A percentile compares a stretch with the other conserved stretches of the same genome.
Conservation (phyloP, 176 grass and related monocot species). For the Hyparrhenia diplandra region DNA sequence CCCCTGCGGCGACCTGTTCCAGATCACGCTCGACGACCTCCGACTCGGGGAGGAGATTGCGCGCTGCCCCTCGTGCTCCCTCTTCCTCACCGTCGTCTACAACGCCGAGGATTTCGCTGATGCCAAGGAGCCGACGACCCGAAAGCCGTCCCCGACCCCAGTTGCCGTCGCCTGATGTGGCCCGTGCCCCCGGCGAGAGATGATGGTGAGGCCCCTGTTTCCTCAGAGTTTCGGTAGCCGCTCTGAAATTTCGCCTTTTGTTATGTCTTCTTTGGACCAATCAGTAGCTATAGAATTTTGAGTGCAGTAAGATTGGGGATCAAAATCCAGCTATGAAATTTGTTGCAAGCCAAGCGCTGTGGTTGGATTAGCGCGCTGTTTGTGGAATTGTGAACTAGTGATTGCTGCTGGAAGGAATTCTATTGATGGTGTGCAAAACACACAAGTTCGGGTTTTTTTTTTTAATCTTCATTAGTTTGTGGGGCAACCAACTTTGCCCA, state of each 20-base stretch:
- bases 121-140: constrained; percentile 48
- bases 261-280: background rate
- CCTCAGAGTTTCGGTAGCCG: background rate
- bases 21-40: constrained; percentile 89
- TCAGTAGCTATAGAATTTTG: background rate
- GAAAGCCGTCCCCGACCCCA: constrained; percentile 42
- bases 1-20: constrained; percentile 95
- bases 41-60: constrained; percentile 92
- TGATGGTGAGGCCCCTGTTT: constrained; percentile 13
- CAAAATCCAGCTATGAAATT: background rate
- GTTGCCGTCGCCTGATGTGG: constrained; percentile 60
- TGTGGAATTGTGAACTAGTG: background rate
- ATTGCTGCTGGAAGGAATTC: background rate
- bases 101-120: constrained; percentile 84
- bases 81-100: constrained; percentile 96
- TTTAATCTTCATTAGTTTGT: background rate
- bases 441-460: background rate
- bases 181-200: background rate
- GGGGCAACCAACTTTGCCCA: background rate
- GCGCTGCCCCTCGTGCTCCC: constrained; percentile 84
- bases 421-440: background rate
- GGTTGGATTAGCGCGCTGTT: background rate
- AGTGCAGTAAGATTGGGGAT: background rate
- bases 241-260: background rate
- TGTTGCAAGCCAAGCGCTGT: background rate